Percentiles rank a stretch among this genome's conserved stretches.
phyloP scores from a whole-genome alignment of 345 rosid genomes.

The rapeseed (Brassica napus) region Da-Ae NC_063447.1:16059501-16060000 shows the following conservation, averaged over 20 bases:
- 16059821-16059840: not conserved
- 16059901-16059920: slow-evolving; percentile 96
- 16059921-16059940: slow-evolving; percentile 8
- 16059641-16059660: not conserved
- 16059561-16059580: not conserved
- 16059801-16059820: slow-evolving; percentile 13
- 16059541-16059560: not conserved
- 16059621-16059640: not conserved
- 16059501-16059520: too few species aligned
- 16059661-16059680: not conserved
- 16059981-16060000: not conserved
- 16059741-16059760: not conserved
- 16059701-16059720: not conserved
- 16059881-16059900: slow-evolving; percentile 98
- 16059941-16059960: not conserved
- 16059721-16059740: not conserved
- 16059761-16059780: not conserved
- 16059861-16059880: slow-evolving; percentile 60
- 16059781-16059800: not conserved
- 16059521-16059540: too few species aligned
- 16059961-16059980: not conserved
- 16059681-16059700: not conserved
- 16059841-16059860: slow-evolving; percentile 89
- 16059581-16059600: not conserved
- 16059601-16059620: not conserved